Conservation (phyloP, 768 basidiomycete species). For the Fomitopsis pulvina region DNA sequence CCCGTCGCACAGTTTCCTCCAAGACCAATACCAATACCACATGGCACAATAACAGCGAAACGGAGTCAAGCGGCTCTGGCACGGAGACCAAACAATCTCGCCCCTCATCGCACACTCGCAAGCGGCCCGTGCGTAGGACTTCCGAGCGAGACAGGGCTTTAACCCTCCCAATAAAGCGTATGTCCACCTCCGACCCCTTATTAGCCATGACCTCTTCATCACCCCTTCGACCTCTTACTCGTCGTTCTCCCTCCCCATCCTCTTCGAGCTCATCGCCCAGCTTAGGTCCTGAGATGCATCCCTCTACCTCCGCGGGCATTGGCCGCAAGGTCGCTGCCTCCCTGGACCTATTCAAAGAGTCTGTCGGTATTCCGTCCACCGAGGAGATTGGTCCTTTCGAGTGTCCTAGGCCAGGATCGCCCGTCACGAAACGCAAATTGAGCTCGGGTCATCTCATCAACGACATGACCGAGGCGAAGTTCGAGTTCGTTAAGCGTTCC, state of each 20-base stretch:
- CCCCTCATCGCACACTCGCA: conserved; percentile 21
- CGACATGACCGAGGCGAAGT: conserved; percentile 61
- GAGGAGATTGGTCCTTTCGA: conserved; percentile 29
- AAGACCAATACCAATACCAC: conserved; percentile 23
- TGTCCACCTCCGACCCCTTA: conserved; percentile 18
- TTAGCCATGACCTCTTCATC: conserved; percentile 13
- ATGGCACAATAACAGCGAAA: conserved; percentile 14
- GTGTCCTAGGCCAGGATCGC: conserved; percentile 17
- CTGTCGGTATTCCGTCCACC: conserved; percentile 32
- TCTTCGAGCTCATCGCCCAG: conserved; percentile 20
- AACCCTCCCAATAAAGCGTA: conserved; percentile 29
- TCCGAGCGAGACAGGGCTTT: conserved; percentile 21
- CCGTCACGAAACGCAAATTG: conserved; percentile 25
- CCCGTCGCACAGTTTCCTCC: conserved; percentile 17
- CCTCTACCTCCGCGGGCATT: conserved; percentile 35
- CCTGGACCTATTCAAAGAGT: conserved; percentile 78
- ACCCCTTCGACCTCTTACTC: conserved; percentile 15
- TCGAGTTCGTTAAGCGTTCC: conserved; percentile 77
- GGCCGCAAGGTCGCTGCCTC: conserved; percentile 82
- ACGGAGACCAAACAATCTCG: conserved; percentile 34
- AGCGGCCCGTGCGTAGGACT: conserved; percentile 15
- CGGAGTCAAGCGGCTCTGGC: conserved; percentile 40
- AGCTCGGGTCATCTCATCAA: conserved; percentile 32
- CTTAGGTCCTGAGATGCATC: conserved; percentile 10
- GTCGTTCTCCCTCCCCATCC: conserved; percentile 20